A percentile compares a stretch with the other conserved stretches of the same genome.
Conservation (phyloP, 305 asterid species). For the Fraxinus floribunda region DNA sequence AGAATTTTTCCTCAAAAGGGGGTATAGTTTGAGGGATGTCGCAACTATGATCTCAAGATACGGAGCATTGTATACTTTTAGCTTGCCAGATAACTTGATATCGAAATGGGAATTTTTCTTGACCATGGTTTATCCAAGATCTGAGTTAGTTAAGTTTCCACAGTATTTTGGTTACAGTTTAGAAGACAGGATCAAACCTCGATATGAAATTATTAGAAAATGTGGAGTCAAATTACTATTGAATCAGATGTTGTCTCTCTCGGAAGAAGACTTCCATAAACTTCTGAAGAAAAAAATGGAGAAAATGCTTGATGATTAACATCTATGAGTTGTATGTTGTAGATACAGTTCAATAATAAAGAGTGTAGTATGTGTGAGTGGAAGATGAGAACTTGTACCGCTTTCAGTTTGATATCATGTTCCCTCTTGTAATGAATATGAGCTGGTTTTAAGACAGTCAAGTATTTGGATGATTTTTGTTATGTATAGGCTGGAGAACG, state of each 20-base stretch:
- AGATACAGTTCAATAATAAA: background rate
- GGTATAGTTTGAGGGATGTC: slow-evolving; percentile 56
- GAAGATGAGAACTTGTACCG: background rate
- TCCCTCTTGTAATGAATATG: background rate
- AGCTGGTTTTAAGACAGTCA: background rate
- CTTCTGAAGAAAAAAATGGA: slow-evolving; percentile 58
- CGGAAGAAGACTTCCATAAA: slow-evolving; percentile 54
- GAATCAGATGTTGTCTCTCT: slow-evolving; percentile 72
- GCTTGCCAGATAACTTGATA: slow-evolving; percentile 60
- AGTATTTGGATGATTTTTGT: background rate
- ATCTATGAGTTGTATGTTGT: background rate
- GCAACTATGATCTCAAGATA: slow-evolving; percentile 69
- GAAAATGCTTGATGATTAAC: slow-evolving; percentile 33
- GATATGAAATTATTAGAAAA: slow-evolving; percentile 59
- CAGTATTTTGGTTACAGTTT: slow-evolving; percentile 89
- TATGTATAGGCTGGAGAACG: background rate
- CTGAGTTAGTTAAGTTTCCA: slow-evolving; percentile 79
- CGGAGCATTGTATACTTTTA: slow-evolving; percentile 79
- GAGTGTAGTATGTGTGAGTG: background rate
- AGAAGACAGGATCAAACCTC: slow-evolving; percentile 76
- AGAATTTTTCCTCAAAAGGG: slow-evolving; percentile 63
- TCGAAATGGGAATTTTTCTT: slow-evolving; percentile 80
- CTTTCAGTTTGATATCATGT: background rate
- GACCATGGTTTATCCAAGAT: slow-evolving; percentile 64
- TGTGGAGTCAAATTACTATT: slow-evolving; percentile 58